phyloP scores from a whole-genome alignment of 345 rosid genomes.

The Sonneratia caseolaris region DNA sequence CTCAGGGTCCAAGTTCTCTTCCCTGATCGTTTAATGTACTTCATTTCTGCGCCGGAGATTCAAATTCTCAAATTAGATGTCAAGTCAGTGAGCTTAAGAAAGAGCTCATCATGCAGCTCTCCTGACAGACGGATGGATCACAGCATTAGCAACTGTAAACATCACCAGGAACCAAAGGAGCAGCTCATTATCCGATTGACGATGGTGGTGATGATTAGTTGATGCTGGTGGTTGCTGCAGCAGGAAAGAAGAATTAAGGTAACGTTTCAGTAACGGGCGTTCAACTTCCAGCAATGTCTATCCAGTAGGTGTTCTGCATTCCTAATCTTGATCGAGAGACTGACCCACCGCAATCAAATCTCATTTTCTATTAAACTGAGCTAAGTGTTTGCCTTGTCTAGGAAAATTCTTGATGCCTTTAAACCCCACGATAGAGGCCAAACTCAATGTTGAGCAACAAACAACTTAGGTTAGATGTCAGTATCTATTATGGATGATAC shows the following conservation, averaged over 20 bases:
- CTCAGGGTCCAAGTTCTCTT: no score
- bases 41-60: not conserved
- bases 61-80: not conserved
- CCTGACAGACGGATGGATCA: not conserved
- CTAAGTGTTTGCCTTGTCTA: not conserved
- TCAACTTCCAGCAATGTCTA: slow-evolving; percentile 8
- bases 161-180: not conserved
- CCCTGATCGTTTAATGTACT: no score
- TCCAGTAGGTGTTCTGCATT: slow-evolving; percentile 8
- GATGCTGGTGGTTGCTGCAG: no score
- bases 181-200: slow-evolving; percentile 4
- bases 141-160: not conserved
- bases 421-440: no score
- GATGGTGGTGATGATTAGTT: not conserved
- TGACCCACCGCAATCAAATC: not conserved
- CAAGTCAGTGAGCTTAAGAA: no score
- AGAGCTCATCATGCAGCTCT: no score
- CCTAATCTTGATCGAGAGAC: slow-evolving; percentile 1
- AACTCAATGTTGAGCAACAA: no score
- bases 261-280: slow-evolving; percentile 7
- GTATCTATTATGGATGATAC: no score
- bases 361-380: not conserved
- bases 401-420: not conserved
- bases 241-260: slow-evolving; percentile 4
- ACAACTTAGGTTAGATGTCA: no score